Conservation (phyloP, 768 basidiomycete species). For the Mycena olivaceomarginata region DNA sequence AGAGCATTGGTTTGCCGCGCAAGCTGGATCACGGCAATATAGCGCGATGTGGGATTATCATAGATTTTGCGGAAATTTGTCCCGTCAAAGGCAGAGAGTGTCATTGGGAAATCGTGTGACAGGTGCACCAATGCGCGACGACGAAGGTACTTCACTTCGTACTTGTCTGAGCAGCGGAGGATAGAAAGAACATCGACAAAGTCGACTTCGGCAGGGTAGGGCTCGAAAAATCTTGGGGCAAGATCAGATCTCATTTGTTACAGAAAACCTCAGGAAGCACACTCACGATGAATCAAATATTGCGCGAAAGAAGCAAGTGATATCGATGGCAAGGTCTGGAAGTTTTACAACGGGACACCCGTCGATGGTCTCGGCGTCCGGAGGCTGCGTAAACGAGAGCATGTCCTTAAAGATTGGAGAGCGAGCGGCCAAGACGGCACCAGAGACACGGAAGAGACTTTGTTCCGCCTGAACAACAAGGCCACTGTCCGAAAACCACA, state of each 20-base stretch:
- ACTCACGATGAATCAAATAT: conserved; percentile 32
- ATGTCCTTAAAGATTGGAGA: conserved; percentile 50
- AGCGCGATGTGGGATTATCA: too few species aligned
- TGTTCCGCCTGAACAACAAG: conserved; percentile 49
- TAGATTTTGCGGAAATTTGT: background rate
- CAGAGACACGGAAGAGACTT: conserved; percentile 49
- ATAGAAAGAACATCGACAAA: background rate
- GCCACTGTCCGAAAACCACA: conserved; percentile 51
- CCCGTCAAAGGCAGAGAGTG: background rate
- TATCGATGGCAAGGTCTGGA: conserved; percentile 38
- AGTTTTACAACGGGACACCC: conserved; percentile 49
- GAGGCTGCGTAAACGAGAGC: conserved; percentile 46
- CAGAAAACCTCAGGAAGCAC: background rate
- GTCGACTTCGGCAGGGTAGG: background rate
- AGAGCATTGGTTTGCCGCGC: conserved; percentile 29
- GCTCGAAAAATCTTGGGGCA: conserved; percentile 26
- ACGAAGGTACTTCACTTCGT: conserved; percentile 31
- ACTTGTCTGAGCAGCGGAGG: conserved; percentile 32
- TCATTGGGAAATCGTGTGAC: conserved; percentile 12
- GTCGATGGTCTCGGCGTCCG: conserved; percentile 40
- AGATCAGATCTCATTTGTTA: background rate
- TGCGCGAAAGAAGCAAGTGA: conserved; percentile 23
- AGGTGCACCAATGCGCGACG: conserved; percentile 36
- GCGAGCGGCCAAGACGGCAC: conserved; percentile 44
- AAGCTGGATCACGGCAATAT: conserved; percentile 18